A percentile compares a stretch with the other conserved stretches of the same genome.
Conservation (phyloP, 306 rosid species). For the peach (Prunus persica) region DNA sequence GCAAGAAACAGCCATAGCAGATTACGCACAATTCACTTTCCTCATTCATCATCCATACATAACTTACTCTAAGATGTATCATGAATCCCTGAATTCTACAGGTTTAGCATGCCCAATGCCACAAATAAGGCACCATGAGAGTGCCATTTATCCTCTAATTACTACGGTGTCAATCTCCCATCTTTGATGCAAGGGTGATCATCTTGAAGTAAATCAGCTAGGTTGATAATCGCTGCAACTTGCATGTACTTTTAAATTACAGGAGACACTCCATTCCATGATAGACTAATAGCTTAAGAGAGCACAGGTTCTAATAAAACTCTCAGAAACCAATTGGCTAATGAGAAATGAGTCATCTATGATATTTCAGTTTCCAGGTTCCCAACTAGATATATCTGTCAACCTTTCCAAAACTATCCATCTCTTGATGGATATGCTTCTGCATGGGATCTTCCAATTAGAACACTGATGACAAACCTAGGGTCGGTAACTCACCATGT, state of each 20-base stretch:
- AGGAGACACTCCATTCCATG: not conserved
- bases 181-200: not conserved
- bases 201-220: not conserved
- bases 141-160: not conserved
- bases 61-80: not conserved
- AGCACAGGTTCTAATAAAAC: not conserved
- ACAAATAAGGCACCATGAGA: not conserved
- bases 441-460: not conserved
- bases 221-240: not conserved
- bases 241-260: not conserved
- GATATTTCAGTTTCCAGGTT: not conserved
- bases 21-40: not conserved
- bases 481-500: not conserved
- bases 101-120: not conserved
- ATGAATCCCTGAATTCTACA: not conserved
- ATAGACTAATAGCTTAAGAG: not conserved
- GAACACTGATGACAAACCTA: not conserved
- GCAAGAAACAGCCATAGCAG: not conserved
- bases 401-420: not conserved
- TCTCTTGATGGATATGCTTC: not conserved
- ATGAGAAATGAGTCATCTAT: not conserved
- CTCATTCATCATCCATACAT: not conserved
- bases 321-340: slow-evolving; percentile 1
- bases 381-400: not conserved
- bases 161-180: not conserved